These are phyloP conservation scores for Fimicolochytrium jonesii DNA, from an alignment of 192 early-diverging fungal genomes.

Conservation along the genomic window DNA sequence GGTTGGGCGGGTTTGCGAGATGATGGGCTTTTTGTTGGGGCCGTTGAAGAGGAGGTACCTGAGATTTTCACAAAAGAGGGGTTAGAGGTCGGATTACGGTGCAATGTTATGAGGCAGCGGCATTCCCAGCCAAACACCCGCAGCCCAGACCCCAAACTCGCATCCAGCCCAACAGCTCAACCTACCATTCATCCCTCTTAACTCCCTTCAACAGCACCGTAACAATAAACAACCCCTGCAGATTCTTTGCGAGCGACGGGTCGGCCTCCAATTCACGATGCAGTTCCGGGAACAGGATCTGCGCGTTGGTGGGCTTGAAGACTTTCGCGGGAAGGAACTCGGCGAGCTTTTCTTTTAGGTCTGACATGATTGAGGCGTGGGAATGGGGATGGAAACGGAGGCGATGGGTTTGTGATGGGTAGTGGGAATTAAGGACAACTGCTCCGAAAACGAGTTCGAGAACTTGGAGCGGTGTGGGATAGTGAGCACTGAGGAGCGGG, in stretches of 20 bases:
- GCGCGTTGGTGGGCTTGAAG: slow-evolving; percentile 17
- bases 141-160: too few relatives aligned
- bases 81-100: too few relatives aligned
- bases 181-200: slow-evolving; percentile 36
- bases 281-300: slow-evolving; percentile 36
- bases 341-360: slow-evolving; percentile 27
- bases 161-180: neutral
- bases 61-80: too few relatives aligned
- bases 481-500: too few relatives aligned
- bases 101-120: too few relatives aligned
- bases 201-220: slow-evolving; percentile 25
- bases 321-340: slow-evolving; percentile 18
- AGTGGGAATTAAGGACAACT: too few relatives aligned
- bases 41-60: slow-evolving; percentile 36
- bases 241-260: slow-evolving; percentile 25
- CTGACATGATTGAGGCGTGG: neutral
- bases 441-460: too few relatives aligned
- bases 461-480: too few relatives aligned
- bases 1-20: slow-evolving; percentile 24
- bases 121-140: too few relatives aligned
- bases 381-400: too few relatives aligned
- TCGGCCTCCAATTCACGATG: slow-evolving; percentile 26
- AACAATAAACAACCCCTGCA: slow-evolving; percentile 31
- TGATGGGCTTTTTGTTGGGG: slow-evolving; percentile 19
- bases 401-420: too few relatives aligned